A percentile compares a stretch with the other conserved stretches of the same genome.
Conservation (phyloP, 2,329 filamentous ascomycete genomes). For the Epichloe festucae region DNA sequence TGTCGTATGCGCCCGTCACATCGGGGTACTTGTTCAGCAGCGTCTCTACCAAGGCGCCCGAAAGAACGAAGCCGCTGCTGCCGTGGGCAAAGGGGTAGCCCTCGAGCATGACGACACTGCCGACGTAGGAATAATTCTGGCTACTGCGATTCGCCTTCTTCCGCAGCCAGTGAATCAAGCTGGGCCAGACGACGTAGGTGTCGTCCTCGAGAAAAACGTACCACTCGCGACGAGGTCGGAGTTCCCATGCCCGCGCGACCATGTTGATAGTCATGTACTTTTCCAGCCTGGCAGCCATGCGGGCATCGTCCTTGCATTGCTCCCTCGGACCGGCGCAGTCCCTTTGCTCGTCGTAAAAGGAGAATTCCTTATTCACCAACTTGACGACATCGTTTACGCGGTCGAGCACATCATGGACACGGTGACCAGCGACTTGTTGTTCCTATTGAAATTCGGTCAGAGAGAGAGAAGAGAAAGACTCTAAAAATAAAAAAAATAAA, state of each 20-base stretch:
- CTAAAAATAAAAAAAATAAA: too few relatives aligned
- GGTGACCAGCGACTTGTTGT: slow-evolving; percentile 34
- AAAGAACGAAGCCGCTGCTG: slow-evolving; percentile 44
- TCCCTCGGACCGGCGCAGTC: slow-evolving; percentile 33
- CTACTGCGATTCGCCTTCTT: slow-evolving; percentile 27
- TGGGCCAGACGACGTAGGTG: slow-evolving; percentile 43
- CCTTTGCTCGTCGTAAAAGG: slow-evolving; percentile 31
- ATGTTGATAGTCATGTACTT: slow-evolving; percentile 51
- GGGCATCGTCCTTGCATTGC: slow-evolving; percentile 23
- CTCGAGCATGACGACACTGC: slow-evolving; percentile 34
- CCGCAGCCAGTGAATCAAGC: slow-evolving; percentile 36
- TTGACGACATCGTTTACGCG: slow-evolving; percentile 25
- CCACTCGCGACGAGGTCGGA: slow-evolving; percentile 41
- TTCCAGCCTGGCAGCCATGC: slow-evolving; percentile 39
- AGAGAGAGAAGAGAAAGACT: background rate
- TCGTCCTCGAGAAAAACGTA: slow-evolving; percentile 46
- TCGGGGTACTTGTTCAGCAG: slow-evolving; percentile 30
- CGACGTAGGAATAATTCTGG: slow-evolving; percentile 34
- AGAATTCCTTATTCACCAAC: slow-evolving; percentile 29
- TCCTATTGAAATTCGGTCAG: slow-evolving; percentile 20
- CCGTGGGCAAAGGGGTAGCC: slow-evolving; percentile 40
- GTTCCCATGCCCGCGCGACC: slow-evolving; percentile 39
- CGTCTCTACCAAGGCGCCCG: slow-evolving; percentile 35
- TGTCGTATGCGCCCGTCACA: slow-evolving; percentile 33
- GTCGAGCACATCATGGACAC: slow-evolving; percentile 28